phyloP scores from a whole-genome alignment of 495 filamentous ascomycete species.

The Penicillium bialowiezense region DNA sequence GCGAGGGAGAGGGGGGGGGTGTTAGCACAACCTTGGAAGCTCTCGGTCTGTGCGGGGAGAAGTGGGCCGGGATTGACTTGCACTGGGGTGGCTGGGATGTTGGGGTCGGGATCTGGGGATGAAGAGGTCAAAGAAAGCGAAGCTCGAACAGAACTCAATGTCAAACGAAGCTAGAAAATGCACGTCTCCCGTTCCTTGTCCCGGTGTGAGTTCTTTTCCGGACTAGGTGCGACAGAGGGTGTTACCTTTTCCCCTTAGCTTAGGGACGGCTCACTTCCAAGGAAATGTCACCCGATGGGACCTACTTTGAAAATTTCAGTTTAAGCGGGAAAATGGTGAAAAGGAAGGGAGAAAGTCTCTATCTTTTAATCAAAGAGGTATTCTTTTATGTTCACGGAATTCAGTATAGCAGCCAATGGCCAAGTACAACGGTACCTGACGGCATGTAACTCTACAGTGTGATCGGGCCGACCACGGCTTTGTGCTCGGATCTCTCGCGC shows the following conservation, averaged over 20 bases:
- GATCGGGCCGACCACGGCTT: neutral
- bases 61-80: constrained; percentile 1
- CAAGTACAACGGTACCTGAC: neutral
- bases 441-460: neutral
- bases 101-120: neutral
- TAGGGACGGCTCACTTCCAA: neutral
- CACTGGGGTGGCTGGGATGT: constrained; percentile 5
- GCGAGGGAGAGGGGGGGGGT: constrained; percentile 5
- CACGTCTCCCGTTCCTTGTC: neutral
- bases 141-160: too few relatives aligned
- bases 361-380: too few relatives aligned
- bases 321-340: neutral
- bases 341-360: too few relatives aligned
- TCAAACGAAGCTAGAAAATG: neutral
- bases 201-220: constrained; percentile 9
- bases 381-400: neutral
- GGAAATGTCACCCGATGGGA: neutral
- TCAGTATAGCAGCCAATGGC: too few relatives aligned
- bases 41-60: constrained; percentile 31
- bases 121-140: neutral
- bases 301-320: neutral
- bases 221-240: constrained; percentile 1
- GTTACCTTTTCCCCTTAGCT: neutral
- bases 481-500: neutral
- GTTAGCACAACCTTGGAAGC: constrained; percentile 5